These are phyloP conservation scores for Penicillium sp. DNA, from an alignment of 2,329 filamentous ascomycete species.

Conservation along the genomic window DNA sequence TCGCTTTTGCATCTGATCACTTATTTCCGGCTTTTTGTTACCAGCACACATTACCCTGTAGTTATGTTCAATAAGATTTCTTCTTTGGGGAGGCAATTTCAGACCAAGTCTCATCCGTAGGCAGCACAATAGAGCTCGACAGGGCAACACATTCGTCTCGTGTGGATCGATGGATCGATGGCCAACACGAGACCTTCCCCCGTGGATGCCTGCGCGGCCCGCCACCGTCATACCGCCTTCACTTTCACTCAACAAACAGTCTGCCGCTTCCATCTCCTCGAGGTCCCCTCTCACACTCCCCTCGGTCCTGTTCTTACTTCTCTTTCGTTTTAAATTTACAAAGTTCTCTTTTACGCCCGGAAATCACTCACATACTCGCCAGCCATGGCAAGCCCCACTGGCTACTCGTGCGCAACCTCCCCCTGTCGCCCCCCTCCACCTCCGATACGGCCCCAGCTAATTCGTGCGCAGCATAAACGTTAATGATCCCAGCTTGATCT, in stretches of 20 bases:
- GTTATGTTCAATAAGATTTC: slow-evolving; percentile 31
- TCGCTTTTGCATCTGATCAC: slow-evolving; percentile 21
- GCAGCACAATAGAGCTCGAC: background rate
- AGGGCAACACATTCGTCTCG: background rate
- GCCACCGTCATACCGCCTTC: slow-evolving; percentile 29
- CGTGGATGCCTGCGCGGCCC: slow-evolving; percentile 11
- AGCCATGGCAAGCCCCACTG: slow-evolving; percentile 50
- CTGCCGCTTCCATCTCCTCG: slow-evolving; percentile 18
- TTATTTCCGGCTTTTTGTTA: slow-evolving; percentile 30
- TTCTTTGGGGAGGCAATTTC: slow-evolving; percentile 8
- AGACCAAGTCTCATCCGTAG: background rate
- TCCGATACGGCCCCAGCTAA: slow-evolving; percentile 32
- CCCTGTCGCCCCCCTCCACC: slow-evolving; percentile 31
- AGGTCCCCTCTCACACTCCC: slow-evolving; percentile 13
- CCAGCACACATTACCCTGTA: slow-evolving; percentile 43
- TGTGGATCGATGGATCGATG: background rate
- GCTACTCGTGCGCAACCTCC: slow-evolving; percentile 48
- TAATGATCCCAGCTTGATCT: slow-evolving; percentile 71
- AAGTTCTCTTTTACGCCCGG: slow-evolving; percentile 3
- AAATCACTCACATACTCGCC: slow-evolving; percentile 31
- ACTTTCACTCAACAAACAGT: slow-evolving; percentile 28
- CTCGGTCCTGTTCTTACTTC: slow-evolving; percentile 21
- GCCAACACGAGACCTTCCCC: background rate
- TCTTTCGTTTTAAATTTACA: slow-evolving; percentile 6
- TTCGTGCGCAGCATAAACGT: slow-evolving; percentile 65